Conservation (phyloP, 495 filamentous ascomycete genomes). For the Daldinia vernicosa region DNA sequence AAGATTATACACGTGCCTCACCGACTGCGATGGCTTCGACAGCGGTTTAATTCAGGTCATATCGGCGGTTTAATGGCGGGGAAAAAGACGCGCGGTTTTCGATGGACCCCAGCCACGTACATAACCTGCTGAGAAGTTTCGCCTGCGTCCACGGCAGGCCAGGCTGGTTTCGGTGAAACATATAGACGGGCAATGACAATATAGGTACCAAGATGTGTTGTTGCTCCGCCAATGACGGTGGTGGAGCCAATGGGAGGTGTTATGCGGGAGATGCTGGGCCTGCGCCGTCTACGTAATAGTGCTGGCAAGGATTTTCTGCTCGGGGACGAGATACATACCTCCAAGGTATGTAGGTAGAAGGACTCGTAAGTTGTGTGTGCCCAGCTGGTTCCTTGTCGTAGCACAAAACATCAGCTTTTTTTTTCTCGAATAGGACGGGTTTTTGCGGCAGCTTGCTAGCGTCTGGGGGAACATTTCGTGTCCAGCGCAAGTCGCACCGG, state of each 20-base stretch:
- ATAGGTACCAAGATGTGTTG: not conserved
- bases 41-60: not conserved
- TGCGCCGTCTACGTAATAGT: slow-evolving; percentile 32
- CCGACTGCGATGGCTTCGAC: not conserved
- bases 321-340: not conserved
- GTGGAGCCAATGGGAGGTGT: slow-evolving; percentile 26
- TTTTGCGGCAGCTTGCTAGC: slow-evolving; percentile 14
- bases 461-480: slow-evolving; percentile 6
- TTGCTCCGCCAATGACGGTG: slow-evolving; percentile 22
- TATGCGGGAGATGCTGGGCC: slow-evolving; percentile 6
- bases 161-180: slow-evolving; percentile 35
- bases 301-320: slow-evolving; percentile 2
- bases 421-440: slow-evolving; percentile 2
- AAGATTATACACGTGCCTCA: not conserved
- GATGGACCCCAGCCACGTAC: not conserved
- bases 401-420: slow-evolving; percentile 3
- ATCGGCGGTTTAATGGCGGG: not conserved
- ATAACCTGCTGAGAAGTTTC: slow-evolving; percentile 12
- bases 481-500: slow-evolving; percentile 20
- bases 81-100: not conserved
- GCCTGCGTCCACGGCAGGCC: not conserved
- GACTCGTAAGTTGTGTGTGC: not conserved
- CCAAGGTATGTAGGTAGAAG: not conserved
- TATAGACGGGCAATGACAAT: slow-evolving; percentile 3
- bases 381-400: slow-evolving; percentile 10